Base-by-base conservation (phyloP, 1,139 yeast species). In the Yamadazyma spencermartinsiae region DNA sequence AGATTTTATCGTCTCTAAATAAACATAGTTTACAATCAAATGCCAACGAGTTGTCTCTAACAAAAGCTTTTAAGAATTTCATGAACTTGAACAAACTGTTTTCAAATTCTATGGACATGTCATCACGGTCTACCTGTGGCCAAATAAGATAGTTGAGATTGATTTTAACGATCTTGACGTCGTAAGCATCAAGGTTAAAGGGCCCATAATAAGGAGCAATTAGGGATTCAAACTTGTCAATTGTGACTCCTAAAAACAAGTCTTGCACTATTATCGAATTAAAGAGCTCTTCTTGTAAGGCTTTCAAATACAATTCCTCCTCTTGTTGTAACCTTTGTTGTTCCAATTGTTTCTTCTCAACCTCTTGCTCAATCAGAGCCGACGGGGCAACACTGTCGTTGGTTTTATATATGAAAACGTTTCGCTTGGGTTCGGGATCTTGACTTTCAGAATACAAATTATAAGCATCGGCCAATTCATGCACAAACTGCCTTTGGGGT, bases 351-450 rank as follows among this genome's bases (percentile, higher is more conserved):
- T 52, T 48, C 7, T 56, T 56, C 40, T 64, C 63, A 14, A 48
- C 46, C 24, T 58, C 26, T 16, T 41, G 36, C 39, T 65, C 61
- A n/a, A 72, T 56, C 3, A 61, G 54, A 31, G 55, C 39, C 2
- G 45, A 35, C 2, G 76, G 75, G 3, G 56, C 46, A 3, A 43
- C 48, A 0, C 79, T 45, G 41, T 55, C 55, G 34, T 69, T 63
- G 2, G 69, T 62, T 8, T 70, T 53, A 40, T 75, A 77, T 11
- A 88, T 69, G 44, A 77, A 82, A 0, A 87, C 90, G 11, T 83
- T 77, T 46, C 96, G 62, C 40, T 79, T 72, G 0, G 96, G 96
- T 47, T 87, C 96, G 2, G 76, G 76, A 56, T 87, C 96, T 49
- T 86, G 90, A 1, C 92, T 78, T 52, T 86, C 89, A 0, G 85